Base-by-base conservation (phyloP, 768 basidiomycete species). In the Boletus barrowsii region DNA sequence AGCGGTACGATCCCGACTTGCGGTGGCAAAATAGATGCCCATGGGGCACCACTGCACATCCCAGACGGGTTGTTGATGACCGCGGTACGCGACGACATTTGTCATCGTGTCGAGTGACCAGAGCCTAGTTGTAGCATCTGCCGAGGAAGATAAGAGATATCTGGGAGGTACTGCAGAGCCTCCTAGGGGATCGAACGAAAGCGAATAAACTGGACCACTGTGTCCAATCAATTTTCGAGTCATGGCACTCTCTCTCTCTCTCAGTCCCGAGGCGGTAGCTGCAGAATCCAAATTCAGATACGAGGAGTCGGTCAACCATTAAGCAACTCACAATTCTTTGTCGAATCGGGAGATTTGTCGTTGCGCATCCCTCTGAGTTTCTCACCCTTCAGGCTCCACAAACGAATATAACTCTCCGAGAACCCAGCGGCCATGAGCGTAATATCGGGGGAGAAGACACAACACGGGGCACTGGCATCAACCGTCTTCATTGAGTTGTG, bases 31-130 rank as follows among this genome's bases (percentile, higher is more conserved):
- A 73, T 99, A 98, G n/a, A 95, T 84, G 5, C 97, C 95, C 78
- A 93, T 86, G 10, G 97, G 96, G 64, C 92, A 95, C 97, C 97
- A 99, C 68, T 98, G 88, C 13, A 96, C 94, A 62, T 98, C 97
- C 97, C 97, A 99, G 1, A 99, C 87, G 0, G 97, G 94, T 69
- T 97, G 95, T 67, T 95, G 88, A 63, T 99, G 97, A 0, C 97
- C 96, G 33, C 93, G 82, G 67, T 94, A 99, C 7, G 88, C 94
- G 18, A 94, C 94, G 10, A 98, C 74, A 62, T 97, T 97, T 15
- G 90, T 83, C 80, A 93, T 84, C 1, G 96, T 97, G 58, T 98
- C 93, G 71, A 98, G 75, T 6, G 93, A 96, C 97, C 97, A 99
- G 18, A 99, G 73, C 13, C 97, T 84, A 41, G 87, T 75, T 0